Evolutionary conservation across 176 grass and related monocot genomes (phyloP), one percentile per base, ranked within the genome.

Genomic region (Typha latifolia): DNA sequence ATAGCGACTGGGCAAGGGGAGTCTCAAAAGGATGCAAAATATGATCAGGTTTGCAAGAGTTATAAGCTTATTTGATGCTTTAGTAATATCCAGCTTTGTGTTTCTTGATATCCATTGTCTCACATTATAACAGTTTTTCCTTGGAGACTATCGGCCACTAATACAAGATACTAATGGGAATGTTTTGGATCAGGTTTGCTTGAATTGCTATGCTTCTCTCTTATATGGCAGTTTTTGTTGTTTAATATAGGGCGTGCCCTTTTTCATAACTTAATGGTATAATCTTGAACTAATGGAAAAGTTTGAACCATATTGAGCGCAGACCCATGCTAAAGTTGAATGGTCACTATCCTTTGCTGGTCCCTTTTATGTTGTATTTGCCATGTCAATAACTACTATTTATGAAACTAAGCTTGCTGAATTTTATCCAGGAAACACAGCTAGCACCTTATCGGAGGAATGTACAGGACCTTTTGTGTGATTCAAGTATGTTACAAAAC

Each of bases 21-120:
- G 70, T 97, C 94, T 67, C 89, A 97, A 78, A 97, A 97, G 69
- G 94, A 97, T 50, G 94, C 94, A 4, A 93, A 86, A 86, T 92
- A 93, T 79, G 89, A 97, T 73, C 94, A 97, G 94, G 94, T 99
- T 71, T 53, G 43, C 7, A 63, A 37, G 48, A 55, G 22, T 51
- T 78, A 57, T 74, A 32, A 61, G 37, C 11, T 79, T 57, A 76
- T 67, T 19, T 50, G n/a, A 4, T 57, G 12, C 32, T 22, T 43
- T 26, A 47, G 22, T 31, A 61, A 18, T 20, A 52, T 37, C 4
- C 62, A 11, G 32, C 52, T 76, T 71, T 73, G 51, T 34, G 26
- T 61, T 75, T 48, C 20, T 9, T 66, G 72, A 77, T 73, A 19
- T 21, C 77, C 37, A 69, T 65, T 66, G 12, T 52, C 13, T 43